Evolutionary conservation across 768 basidiomycete genomes (phyloP).

Genomic region (Termitomyces sp.): DNA sequence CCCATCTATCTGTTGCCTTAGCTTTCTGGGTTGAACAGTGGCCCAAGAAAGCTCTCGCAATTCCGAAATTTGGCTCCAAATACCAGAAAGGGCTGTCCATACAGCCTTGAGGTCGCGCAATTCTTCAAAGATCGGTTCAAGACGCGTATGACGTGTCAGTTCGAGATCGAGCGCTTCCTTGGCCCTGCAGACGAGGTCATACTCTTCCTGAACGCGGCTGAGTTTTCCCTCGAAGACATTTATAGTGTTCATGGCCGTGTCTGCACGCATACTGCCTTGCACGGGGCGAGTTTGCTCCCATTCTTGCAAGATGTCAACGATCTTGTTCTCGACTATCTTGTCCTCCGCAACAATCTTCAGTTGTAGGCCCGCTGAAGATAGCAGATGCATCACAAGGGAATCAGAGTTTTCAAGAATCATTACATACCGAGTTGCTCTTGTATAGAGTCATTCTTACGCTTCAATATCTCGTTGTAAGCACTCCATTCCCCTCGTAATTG

Average conservation of each 20-base stretch:
- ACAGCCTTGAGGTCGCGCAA: slow-evolving; percentile 95
- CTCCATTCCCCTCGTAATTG: slow-evolving; percentile 98
- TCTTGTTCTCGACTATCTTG: slow-evolving; percentile 95
- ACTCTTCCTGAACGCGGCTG: slow-evolving; percentile 86
- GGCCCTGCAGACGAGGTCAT: slow-evolving; percentile 90
- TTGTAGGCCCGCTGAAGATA: slow-evolving; percentile 78
- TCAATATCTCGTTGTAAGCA: slow-evolving; percentile 96
- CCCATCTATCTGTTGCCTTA: slow-evolving; percentile 91
- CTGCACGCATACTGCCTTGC: slow-evolving; percentile 93
- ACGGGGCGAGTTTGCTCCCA: slow-evolving; percentile 97
- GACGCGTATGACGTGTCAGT: slow-evolving; percentile 79
- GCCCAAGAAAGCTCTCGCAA: slow-evolving; percentile 87
- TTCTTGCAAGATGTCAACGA: slow-evolving; percentile 82
- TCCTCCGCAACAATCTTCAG: slow-evolving; percentile 99
- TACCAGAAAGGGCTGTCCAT: slow-evolving; percentile 96
- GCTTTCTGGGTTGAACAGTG: slow-evolving; percentile 88
- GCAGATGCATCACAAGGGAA: neutral
- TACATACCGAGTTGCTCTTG: slow-evolving; percentile 91
- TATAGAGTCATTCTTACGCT: slow-evolving; percentile 96
- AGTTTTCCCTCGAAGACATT: slow-evolving; percentile 92
- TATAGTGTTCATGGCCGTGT: slow-evolving; percentile 94
- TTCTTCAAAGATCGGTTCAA: slow-evolving; percentile 94
- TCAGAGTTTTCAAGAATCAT: neutral
- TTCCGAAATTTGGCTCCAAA: slow-evolving; percentile 92
- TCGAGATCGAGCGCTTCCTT: slow-evolving; percentile 97